These are phyloP conservation scores for Thelonectria blattea DNA, from an alignment of 2,329 filamentous ascomycete genomes.

Conservation along the genomic window DNA sequence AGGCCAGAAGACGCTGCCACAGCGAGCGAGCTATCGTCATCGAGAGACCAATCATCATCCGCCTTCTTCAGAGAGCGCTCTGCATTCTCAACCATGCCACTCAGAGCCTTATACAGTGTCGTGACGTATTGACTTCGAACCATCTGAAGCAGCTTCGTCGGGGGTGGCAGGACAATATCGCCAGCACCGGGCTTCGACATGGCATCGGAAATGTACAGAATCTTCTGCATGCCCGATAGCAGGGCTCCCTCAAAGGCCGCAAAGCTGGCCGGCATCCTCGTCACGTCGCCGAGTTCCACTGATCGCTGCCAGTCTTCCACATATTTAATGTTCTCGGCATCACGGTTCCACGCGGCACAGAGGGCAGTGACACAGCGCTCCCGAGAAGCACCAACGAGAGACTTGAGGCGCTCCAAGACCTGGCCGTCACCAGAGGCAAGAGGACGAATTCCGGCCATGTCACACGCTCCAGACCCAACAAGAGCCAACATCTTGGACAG, in stretches of 20 bases:
- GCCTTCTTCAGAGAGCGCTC: constrained; percentile 73
- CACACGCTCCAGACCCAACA: constrained; percentile 84
- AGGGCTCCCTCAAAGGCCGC: constrained; percentile 83
- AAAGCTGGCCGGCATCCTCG: constrained; percentile 88
- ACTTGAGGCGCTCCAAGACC: constrained; percentile 74
- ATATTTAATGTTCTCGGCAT: constrained; percentile 89
- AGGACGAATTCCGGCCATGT: constrained; percentile 78
- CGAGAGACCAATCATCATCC: constrained; percentile 66
- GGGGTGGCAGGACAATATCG: constrained; percentile 84
- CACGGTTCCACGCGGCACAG: constrained; percentile 89
- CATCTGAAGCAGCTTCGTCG: constrained; percentile 86
- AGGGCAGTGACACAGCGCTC: constrained; percentile 87
- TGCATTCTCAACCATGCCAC: constrained; percentile 96
- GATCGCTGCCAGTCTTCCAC: constrained; percentile 94
- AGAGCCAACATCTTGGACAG: constrained; percentile 81
- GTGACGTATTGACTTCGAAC: constrained; percentile 91
- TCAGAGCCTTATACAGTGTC: constrained; percentile 90
- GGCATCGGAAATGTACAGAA: constrained; percentile 89
- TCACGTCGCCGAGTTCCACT: constrained; percentile 82
- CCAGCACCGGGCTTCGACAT: constrained; percentile 74
- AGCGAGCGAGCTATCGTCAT: constrained; percentile 50
- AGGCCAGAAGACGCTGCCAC: constrained; percentile 43
- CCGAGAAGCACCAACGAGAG: constrained; percentile 76
- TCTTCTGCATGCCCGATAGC: constrained; percentile 88
- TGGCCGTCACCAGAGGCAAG: constrained; percentile 62